Evolutionary conservation across 208 protist genomes (phyloP).

Genomic region (Blastocrithidia nonstop): DNA sequence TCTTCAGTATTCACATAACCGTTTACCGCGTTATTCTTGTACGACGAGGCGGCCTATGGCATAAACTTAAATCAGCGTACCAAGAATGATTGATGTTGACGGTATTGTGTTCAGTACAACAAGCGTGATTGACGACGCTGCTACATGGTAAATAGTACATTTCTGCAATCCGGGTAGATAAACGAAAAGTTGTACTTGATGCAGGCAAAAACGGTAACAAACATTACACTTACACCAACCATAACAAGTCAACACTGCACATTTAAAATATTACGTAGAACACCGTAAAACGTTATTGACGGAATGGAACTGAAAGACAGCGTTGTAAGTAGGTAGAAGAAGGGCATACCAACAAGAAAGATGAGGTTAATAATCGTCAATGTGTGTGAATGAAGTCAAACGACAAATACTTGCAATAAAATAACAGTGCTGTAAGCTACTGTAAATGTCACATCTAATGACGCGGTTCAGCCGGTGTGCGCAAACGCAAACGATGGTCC

Average conservation of each 20-base stretch:
- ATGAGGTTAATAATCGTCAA: conserved; percentile 58
- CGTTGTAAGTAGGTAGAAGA: conserved; percentile 34
- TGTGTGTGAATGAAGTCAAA: conserved; percentile 77
- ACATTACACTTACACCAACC: conserved; percentile 17
- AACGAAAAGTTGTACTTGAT: conserved; percentile 6
- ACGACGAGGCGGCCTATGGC: conserved; percentile 9
- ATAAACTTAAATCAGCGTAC: conserved; percentile 14
- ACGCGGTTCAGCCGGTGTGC: conserved; percentile 11
- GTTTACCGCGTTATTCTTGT: background rate
- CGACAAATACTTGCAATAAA: conserved; percentile 63
- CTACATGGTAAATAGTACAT: conserved; percentile 26
- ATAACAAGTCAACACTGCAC: conserved; percentile 14
- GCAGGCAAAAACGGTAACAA: conserved; percentile 30
- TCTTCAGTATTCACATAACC: no score
- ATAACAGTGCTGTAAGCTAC: conserved; percentile 81
- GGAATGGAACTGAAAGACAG: conserved; percentile 22
- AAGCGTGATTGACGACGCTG: conserved; percentile 9
- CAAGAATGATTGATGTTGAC: conserved; percentile 7
- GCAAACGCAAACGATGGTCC: conserved; percentile 12
- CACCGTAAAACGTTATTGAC: conserved; percentile 39
- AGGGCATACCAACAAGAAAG: conserved; percentile 49
- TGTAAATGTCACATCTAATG: conserved; percentile 62
- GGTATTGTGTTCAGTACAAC: conserved; percentile 3
- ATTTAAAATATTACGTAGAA: conserved; percentile 26
- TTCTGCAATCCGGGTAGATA: conserved; percentile 24